phyloP scores from a whole-genome alignment of 2,329 filamentous ascomycete genomes.

The Simplicillium sp. region DNA sequence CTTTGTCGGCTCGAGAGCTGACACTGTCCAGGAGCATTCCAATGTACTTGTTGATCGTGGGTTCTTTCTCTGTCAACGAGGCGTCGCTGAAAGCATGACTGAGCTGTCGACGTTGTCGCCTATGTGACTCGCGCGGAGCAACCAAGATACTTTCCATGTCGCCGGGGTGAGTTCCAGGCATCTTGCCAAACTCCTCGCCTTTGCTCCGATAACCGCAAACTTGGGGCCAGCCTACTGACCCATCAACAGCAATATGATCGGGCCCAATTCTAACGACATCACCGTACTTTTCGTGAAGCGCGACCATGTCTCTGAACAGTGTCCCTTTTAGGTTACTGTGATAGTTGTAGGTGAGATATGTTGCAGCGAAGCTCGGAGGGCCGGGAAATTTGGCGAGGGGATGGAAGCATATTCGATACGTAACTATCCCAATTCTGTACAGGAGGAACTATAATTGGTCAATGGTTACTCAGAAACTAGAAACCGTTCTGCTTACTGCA shows the following conservation, averaged over 20 bases:
- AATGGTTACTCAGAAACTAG: no score
- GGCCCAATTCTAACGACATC: conserved; percentile 30
- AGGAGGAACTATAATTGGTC: no score
- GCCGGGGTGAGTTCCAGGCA: neutral
- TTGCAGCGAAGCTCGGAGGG: conserved; percentile 12
- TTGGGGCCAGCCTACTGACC: conserved; percentile 21
- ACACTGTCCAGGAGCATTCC: conserved; percentile 14
- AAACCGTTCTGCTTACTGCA: no score
- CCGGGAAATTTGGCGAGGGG: conserved; percentile 20
- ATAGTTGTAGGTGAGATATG: conserved; percentile 11
- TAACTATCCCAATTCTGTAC: no score
- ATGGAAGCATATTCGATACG: conserved; percentile 18
- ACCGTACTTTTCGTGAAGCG: conserved; percentile 17
- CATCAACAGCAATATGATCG: conserved; percentile 25
- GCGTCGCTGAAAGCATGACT: conserved; percentile 19
- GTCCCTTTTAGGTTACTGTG: conserved; percentile 9
- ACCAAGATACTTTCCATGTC: conserved; percentile 9
- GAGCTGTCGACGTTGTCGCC: conserved; percentile 14
- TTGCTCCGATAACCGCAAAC: conserved; percentile 16
- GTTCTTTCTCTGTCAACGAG: conserved; percentile 19
- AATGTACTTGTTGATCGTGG: conserved; percentile 15
- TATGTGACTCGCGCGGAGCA: conserved; percentile 10
- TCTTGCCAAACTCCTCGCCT: conserved; percentile 9
- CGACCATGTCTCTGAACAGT: conserved; percentile 10
- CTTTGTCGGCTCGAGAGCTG: conserved; percentile 5